Percentiles rank a stretch among this genome's conserved stretches.
These are phyloP conservation scores for Thelonectria blattea DNA, from an alignment of 2,329 filamentous ascomycete genomes.

Conservation along the genomic window DNA sequence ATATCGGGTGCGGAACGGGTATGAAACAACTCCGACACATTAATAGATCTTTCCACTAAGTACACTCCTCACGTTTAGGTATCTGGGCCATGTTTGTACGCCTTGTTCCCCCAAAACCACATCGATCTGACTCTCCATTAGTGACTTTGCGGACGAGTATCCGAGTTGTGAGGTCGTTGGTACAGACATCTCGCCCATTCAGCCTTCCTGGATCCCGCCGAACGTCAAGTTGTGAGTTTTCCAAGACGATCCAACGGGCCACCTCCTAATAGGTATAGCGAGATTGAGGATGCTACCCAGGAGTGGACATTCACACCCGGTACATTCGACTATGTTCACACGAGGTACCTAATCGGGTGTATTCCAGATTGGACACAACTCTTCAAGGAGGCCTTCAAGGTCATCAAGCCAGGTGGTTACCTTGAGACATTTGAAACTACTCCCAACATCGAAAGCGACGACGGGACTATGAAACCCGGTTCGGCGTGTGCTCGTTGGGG, in stretches of 20 bases:
- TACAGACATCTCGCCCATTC: slow-evolving; percentile 63
- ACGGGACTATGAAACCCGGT: slow-evolving; percentile 34
- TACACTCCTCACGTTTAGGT: background rate
- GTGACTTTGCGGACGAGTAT: slow-evolving; percentile 54
- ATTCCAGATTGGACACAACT: slow-evolving; percentile 60
- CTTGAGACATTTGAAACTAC: slow-evolving; percentile 37
- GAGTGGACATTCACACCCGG: slow-evolving; percentile 26
- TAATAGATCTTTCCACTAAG: background rate
- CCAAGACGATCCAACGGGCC: background rate
- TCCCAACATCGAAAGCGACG: slow-evolving; percentile 32
- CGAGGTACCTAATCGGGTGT: slow-evolving; percentile 58
- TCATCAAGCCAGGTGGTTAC: slow-evolving; percentile 59
- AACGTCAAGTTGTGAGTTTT: slow-evolving; percentile 22
- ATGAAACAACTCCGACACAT: background rate
- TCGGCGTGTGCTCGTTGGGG: slow-evolving; percentile 32
- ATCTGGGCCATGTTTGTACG: slow-evolving; percentile 19
- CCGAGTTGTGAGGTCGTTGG: slow-evolving; percentile 55
- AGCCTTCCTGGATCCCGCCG: slow-evolving; percentile 53
- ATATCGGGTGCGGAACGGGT: slow-evolving; percentile 22
- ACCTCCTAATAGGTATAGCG: slow-evolving; percentile 17
- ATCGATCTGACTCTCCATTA: slow-evolving; percentile 40
- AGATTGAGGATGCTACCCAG: slow-evolving; percentile 66
- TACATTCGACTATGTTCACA: slow-evolving; percentile 59
- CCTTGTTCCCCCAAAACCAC: too few species aligned
- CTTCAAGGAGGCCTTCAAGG: slow-evolving; percentile 54